These are phyloP conservation scores for California macrophylla DNA, from an alignment of 441 rosid species.

Conservation along the genomic window DNA sequence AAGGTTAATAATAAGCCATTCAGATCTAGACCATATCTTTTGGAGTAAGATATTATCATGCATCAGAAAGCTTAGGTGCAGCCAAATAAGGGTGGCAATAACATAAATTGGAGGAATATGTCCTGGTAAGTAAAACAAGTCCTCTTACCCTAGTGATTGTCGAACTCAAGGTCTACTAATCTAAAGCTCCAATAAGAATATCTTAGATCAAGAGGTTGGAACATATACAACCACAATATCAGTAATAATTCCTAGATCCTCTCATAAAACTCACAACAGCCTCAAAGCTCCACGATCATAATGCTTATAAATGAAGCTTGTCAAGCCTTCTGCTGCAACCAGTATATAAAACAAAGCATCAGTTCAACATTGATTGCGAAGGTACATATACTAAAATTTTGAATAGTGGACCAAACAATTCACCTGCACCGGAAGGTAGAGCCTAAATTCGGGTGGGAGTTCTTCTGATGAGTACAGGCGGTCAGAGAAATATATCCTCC, in stretches of 20 bases:
- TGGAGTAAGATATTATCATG: no score
- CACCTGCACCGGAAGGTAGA: constrained; percentile 87
- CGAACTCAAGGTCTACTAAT: no score
- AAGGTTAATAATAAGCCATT: no score
- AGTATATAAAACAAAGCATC: background rate
- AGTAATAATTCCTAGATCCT: background rate
- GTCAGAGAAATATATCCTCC: constrained; percentile 84
- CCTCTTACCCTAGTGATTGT: no score
- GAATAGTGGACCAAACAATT: background rate
- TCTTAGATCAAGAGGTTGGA: no score
- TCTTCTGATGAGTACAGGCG: constrained; percentile 91
- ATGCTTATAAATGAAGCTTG: background rate
- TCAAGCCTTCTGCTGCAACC: background rate
- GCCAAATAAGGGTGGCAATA: no score
- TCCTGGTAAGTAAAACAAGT: no score
- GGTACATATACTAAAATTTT: background rate
- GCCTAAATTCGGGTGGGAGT: constrained; percentile 88
- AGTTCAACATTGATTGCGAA: background rate
- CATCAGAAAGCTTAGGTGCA: no score
- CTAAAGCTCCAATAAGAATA: no score
- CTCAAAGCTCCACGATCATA: background rate
- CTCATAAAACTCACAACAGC: background rate
- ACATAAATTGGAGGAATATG: no score
- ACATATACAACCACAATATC: background rate
- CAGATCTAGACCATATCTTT: no score